Evolutionary conservation across 148 eudicot genomes (phyloP).

Genomic region (Pharnaceum exiguum): DNA sequence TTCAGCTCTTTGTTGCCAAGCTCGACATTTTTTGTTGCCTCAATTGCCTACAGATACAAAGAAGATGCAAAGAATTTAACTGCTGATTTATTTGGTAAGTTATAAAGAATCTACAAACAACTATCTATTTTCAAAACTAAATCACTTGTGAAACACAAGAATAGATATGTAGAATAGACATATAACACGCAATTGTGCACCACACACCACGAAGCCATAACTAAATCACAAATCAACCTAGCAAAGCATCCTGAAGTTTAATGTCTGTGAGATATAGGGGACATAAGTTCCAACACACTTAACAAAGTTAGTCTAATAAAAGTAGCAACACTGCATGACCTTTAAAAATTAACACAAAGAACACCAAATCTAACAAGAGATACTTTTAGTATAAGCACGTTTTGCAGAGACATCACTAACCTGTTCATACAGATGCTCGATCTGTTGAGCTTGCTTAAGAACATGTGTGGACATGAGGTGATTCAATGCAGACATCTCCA

Average conservation of each 20-base stretch:
- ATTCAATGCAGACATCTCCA: slow-evolving; percentile 94
- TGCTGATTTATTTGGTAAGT: background rate
- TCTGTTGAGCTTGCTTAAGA: slow-evolving; percentile 87
- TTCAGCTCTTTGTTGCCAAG: slow-evolving; percentile 85
- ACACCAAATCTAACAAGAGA: too few species aligned
- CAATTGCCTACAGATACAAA: slow-evolving; percentile 54
- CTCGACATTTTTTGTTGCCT: slow-evolving; percentile 85
- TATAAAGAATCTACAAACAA: background rate
- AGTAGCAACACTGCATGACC: too few species aligned
- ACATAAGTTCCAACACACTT: too few species aligned
- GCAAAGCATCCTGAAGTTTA: background rate
- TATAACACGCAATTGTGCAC: too few species aligned
- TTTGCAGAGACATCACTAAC: slow-evolving; percentile 32
- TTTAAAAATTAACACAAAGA: too few species aligned
- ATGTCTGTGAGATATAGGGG: background rate
- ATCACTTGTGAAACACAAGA: too few species aligned
- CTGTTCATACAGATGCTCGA: slow-evolving; percentile 88
- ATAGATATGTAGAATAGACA: too few species aligned
- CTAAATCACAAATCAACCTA: background rate
- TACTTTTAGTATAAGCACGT: too few species aligned
- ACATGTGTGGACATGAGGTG: slow-evolving; percentile 98
- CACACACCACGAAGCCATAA: too few species aligned
- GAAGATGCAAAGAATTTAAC: background rate
- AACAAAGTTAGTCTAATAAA: too few species aligned
- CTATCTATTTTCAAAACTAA: too few species aligned